Base-by-base conservation (phyloP, 169 alveolate genomes). In the Cryptosporidium sp. region DNA sequence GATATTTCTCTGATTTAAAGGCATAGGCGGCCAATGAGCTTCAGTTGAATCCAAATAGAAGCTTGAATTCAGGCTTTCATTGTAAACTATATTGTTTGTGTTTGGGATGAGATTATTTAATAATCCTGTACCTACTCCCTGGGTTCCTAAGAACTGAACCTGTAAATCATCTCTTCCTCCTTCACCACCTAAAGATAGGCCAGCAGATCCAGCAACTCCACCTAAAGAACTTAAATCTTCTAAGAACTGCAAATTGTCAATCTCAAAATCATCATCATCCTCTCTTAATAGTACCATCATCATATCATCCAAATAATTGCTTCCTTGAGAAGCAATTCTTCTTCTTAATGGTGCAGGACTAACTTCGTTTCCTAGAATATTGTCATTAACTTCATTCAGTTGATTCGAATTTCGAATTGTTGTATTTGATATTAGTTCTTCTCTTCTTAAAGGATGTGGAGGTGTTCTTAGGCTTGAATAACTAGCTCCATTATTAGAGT, bases 251-350 rank as follows among this genome's bases (percentile, higher is more conserved):
- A 80, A 44, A 45, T 80, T 80, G 18, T 80, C 87, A 2, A 80
- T 12, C 16, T 80, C 87, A 62, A 80, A 80, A 29, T 80, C 87
- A 12, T 75, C 87, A 35, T 80, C 87, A 4, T 73, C 86, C 4
- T 80, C 87, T 18, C 87, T 60, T 26, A 80, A 37, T 51, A 80
- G 44, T n/a, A 80, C 87, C 87, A 80, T 80, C 87, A 80, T 80
- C 87, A 80, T 80, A 80, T 80, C 87, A 42, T 80, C 87, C 10
- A 62, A 18, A 14, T 62, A 65, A 10, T 35, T 52, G 45, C 10
- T 58, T 6, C 75, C 75, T 48, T 44, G 73, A 14, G 87, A 61
- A 10, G 39, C 33, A 29, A 80, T 39, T 48, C 87, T 80, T 65
- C 87, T 60, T 62, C 87, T 80, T 35, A 80, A 44, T 8, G 87